Base-by-base conservation (phyloP, 2,329 filamentous ascomycete genomes). In the Lizonia empirigonia region DNA sequence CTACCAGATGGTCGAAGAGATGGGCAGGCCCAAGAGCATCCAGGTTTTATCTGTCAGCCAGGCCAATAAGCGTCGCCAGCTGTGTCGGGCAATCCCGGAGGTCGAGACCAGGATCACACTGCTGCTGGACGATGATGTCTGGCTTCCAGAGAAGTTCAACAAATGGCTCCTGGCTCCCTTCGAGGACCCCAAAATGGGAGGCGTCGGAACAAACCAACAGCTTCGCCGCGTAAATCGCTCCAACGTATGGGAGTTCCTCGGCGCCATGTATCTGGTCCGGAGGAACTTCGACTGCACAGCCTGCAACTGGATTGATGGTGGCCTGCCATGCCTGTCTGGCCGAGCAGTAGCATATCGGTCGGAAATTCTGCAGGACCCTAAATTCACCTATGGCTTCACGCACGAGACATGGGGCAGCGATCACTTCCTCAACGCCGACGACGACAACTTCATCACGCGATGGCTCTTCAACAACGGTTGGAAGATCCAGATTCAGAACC, bases 241-340 rank as follows among this genome's bases (percentile, higher is more conserved):
- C 51, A 83, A 84, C 32, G 78, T 90, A 58, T 97, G 87, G 85
- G 92, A 92, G 69, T 97, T 93, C 81, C 82, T 97, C 16, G 92
- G 92, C 5, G 90, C 91, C 18, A 86, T 92, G 42, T 97, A 97
- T 74, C 88, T 97, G 56, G 90, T 96, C 74, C 85, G 93, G 51
- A 87, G 93, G 55, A 97, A 97, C 76, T 97, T 97, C 71, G 93
- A 97, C 74, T 96, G 95, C 70, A 95, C 92, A 38, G 92, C 93
- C 24, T 97, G 92, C 46, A 93, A 95, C 72, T 90, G 93, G 76
- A 88, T 97, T 42, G 93, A 97, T 70, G 93, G 93, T 52, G 93
- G 93, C 32, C 88, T 95, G n/a, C 95, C 93, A 9, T 97, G 93
- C 78, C 90, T 97, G 80, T 97, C 93, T 37, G 93, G 93, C 50